Conservation (phyloP, 192 early-diverging fungal species). For the Phlyctochytrium planicorne region DNA sequence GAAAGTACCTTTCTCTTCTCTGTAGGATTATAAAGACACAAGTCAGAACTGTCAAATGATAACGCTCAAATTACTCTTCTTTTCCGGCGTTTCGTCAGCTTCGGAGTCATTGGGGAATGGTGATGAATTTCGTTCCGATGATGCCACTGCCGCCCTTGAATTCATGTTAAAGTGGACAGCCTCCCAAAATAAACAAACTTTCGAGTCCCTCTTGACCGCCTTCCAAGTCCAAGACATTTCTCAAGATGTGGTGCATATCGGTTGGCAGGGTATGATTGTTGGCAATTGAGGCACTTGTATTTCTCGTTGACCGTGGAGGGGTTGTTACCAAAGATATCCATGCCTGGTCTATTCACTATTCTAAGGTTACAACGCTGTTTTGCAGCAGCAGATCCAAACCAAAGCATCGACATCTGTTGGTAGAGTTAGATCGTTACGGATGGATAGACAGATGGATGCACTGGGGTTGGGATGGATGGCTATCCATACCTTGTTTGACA, state of each 20-base stretch:
- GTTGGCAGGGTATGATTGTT: conserved; percentile 71
- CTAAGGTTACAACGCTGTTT: too few relatives aligned
- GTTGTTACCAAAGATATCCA: conserved; percentile 69
- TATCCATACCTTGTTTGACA: conserved; percentile 79
- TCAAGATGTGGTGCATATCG: conserved; percentile 90
- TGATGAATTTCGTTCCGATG: conserved; percentile 20
- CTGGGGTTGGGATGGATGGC: too few relatives aligned
- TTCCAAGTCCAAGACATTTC: conserved; percentile 86
- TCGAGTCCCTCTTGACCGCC: conserved; percentile 61
- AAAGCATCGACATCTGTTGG: conserved; percentile 54
- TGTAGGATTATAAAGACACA: background rate
- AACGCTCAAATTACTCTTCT: background rate
- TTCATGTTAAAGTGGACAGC: background rate
- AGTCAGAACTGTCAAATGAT: background rate
- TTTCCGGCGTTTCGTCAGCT: conserved; percentile 17
- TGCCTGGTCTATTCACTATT: conserved; percentile 36
- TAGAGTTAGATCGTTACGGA: background rate
- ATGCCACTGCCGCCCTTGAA: background rate
- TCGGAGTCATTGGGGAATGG: conserved; percentile 36
- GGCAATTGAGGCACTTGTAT: conserved; percentile 81
- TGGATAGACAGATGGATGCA: background rate
- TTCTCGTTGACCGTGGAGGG: conserved; percentile 55
- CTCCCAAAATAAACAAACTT: conserved; percentile 29
- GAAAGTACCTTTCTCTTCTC: background rate
- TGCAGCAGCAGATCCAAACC: too few relatives aligned